Base-by-base conservation (phyloP, 768 basidiomycete species). In the Royoungia palumana region DNA sequence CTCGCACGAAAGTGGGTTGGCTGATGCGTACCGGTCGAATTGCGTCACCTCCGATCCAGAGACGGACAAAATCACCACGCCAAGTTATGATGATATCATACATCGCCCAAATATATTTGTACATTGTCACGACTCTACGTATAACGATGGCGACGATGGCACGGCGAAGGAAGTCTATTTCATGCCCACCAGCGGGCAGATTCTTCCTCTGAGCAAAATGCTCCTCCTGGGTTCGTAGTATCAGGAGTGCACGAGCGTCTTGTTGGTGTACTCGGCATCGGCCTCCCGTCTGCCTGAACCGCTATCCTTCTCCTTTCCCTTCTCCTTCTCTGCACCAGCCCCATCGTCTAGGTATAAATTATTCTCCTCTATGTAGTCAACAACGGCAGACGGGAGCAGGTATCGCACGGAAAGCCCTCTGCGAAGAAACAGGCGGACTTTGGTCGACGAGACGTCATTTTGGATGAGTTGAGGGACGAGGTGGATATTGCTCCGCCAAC, bases 371-470 rank as follows among this genome's bases (percentile, higher is more conserved):
- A 98, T 99, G 65, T 99, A 99, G 54, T 94, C 85, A 51, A 94
- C 90, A 41, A 98, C 95, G 32, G 83, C 80, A 43, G 86, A 79
- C 10, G 96, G 96, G 42, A 97, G 77, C 35, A 99, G 79, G 70
- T 98, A 99, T 57, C 89, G 84, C 56, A 88, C 82, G 27, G 86
- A 89, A 25, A 92, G 78, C 11, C 89, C 89, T 56, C 87, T 78
- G 60, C 87, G 76, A 44, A 91, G 72, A 71, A 90, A 88, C 25
- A 89, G 66, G 28, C 87, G 84, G 55, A 83, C 92, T 75, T 96
- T 97, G 19, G 94, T 96, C 56, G 89, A 93, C 7, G 92, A 94
- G 38, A 97, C 94, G 64, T 97, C 94, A 64, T 97, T 97, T 71
- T 95, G 93, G 56, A 97, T 95, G 46, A 95, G 78, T 67, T 96